These are phyloP conservation scores for Thymus quinquecostatus DNA, from an alignment of 257 asterid species.

Conservation along the genomic window DNA sequence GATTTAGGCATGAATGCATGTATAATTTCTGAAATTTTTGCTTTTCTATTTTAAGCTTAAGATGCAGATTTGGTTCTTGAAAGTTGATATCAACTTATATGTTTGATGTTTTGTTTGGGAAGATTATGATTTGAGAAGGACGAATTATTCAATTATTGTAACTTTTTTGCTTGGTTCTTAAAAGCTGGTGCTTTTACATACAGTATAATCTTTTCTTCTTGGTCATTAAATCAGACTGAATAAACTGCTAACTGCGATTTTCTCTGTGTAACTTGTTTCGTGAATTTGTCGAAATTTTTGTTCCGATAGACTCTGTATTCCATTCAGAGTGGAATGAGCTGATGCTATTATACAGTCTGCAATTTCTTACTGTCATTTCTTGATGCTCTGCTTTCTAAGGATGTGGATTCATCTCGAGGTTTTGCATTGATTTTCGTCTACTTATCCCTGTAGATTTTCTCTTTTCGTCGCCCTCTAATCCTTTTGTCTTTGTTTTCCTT, in stretches of 20 bases:
- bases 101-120: constrained; percentile 11
- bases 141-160: too few relatives aligned
- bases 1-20: constrained; percentile 23
- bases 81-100: neutral
- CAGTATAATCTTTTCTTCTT: neutral
- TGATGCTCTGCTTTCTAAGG: constrained; percentile 5
- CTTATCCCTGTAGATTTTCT: neutral
- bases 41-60: neutral
- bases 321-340: neutral
- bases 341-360: neutral
- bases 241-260: neutral
- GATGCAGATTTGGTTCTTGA: constrained; percentile 10
- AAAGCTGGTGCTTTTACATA: neutral
- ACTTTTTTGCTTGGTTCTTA: neutral
- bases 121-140: neutral
- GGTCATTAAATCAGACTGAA: neutral
- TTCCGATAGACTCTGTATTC: neutral
- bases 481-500: too few relatives aligned
- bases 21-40: neutral
- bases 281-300: neutral
- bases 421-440: neutral
- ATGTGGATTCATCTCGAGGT: neutral
- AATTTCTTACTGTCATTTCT: neutral
- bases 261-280: neutral
- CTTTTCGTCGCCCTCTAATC: too few relatives aligned